phyloP scores from a whole-genome alignment of 805 yeast genomes.

The Kuraishia borneana region DNA sequence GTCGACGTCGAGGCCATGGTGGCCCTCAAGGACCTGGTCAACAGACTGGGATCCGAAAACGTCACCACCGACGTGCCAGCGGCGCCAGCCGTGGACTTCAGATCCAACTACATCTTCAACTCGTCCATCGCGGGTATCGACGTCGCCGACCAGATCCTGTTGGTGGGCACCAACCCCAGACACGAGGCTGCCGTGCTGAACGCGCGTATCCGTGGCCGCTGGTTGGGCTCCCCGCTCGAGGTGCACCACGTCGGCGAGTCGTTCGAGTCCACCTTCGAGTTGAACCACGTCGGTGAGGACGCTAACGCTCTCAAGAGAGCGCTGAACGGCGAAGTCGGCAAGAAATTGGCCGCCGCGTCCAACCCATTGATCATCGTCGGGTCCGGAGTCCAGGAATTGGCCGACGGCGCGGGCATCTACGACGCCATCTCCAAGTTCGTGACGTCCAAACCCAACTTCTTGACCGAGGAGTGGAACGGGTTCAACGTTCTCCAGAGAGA shows the following conservation, averaged over 20 bases:
- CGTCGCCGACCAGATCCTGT: constrained; percentile 69
- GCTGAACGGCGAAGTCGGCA: constrained; percentile 56
- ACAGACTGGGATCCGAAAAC: constrained; percentile 73
- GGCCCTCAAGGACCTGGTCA: constrained; percentile 68
- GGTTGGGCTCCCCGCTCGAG: constrained; percentile 61
- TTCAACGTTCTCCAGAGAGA: constrained; percentile 71
- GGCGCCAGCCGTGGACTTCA: constrained; percentile 52
- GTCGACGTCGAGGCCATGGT: constrained; percentile 77
- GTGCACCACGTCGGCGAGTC: constrained; percentile 64
- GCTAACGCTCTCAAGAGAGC: constrained; percentile 48
- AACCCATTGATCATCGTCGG: constrained; percentile 76
- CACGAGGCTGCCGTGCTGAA: constrained; percentile 85
- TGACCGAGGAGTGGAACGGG: constrained; percentile 73
- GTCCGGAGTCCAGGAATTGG: constrained; percentile 61
- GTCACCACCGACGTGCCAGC: constrained; percentile 58
- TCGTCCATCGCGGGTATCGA: constrained; percentile 71
- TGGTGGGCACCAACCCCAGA: constrained; percentile 82
- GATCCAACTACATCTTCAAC: constrained; percentile 75
- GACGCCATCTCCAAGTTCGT: constrained; percentile 53
- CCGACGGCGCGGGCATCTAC: constrained; percentile 52
- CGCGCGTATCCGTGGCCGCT: constrained; percentile 71
- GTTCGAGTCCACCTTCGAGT: constrained; percentile 67
- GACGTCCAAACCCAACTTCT: constrained; percentile 41
- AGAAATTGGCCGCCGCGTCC: constrained; percentile 52
- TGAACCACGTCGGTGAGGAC: constrained; percentile 51